phyloP scores from a whole-genome alignment of 805 yeast genomes.

The Candida cerambycidarum region DNA sequence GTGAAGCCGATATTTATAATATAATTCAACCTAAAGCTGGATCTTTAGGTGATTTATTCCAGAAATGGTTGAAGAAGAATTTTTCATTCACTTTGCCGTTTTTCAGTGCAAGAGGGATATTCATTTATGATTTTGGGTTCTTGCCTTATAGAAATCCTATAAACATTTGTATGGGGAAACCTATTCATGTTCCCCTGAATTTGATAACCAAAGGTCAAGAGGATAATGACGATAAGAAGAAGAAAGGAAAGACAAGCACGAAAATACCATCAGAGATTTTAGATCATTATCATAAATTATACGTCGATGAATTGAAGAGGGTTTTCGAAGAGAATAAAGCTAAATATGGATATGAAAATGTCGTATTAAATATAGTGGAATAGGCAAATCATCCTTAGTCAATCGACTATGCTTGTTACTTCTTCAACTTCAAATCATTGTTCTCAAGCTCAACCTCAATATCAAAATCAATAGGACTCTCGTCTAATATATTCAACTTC shows the following conservation, averaged over 20 bases:
- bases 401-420: too few relatives aligned
- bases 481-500: slow-evolving; percentile 19
- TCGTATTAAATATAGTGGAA: slow-evolving; percentile 47
- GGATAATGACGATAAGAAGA: slow-evolving; percentile 3
- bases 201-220: slow-evolving; percentile 24
- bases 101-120: slow-evolving; percentile 88
- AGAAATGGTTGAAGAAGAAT: slow-evolving; percentile 66
- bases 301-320: slow-evolving; percentile 60
- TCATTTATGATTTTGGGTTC: slow-evolving; percentile 89
- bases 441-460: slow-evolving; percentile 15
- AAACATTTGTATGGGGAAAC: slow-evolving; percentile 70
- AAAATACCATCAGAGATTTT: slow-evolving; percentile 45
- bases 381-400: neutral
- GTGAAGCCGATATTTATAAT: slow-evolving; percentile 68
- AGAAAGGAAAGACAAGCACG: slow-evolving; percentile 12
- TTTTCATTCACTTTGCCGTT: slow-evolving; percentile 88
- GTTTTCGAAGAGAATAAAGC: slow-evolving; percentile 68
- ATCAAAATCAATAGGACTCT: slow-evolving; percentile 9
- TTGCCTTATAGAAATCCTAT: slow-evolving; percentile 83
- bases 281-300: slow-evolving; percentile 69
- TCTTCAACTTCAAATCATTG: slow-evolving; percentile 7
- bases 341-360: slow-evolving; percentile 51
- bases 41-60: slow-evolving; percentile 53
- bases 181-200: slow-evolving; percentile 55
- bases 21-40: slow-evolving; percentile 42